These are phyloP conservation scores for Penicillium dipodomyicola DNA, from an alignment of 495 filamentous ascomycete species.

Conservation along the genomic window DNA sequence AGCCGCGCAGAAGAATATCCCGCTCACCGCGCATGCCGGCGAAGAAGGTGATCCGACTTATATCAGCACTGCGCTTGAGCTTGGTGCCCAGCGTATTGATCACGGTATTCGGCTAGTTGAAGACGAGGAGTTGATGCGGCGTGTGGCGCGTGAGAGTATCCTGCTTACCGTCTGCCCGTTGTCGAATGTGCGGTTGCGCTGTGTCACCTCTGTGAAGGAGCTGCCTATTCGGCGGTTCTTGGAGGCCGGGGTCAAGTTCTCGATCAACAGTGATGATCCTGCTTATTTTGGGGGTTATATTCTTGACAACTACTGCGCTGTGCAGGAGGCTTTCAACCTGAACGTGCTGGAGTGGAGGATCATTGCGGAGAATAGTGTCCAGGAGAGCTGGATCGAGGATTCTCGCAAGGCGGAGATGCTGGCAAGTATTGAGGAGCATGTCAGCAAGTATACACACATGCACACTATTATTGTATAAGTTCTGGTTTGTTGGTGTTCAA, in stretches of 20 bases:
- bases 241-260: constrained; percentile 63
- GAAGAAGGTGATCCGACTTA: constrained; percentile 71
- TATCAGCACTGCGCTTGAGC: constrained; percentile 61
- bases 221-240: constrained; percentile 65
- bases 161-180: constrained; percentile 71
- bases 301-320: constrained; percentile 70
- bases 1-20: constrained; percentile 51
- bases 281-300: constrained; percentile 81
- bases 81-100: constrained; percentile 63
- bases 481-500: neutral
- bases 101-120: constrained; percentile 68
- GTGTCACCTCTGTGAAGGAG: constrained; percentile 53
- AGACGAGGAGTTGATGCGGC: constrained; percentile 55
- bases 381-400: constrained; percentile 57
- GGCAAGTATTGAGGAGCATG: constrained; percentile 38
- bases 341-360: constrained; percentile 59
- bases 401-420: constrained; percentile 42
- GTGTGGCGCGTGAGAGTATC: constrained; percentile 53
- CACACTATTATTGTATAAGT: constrained; percentile 7
- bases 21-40: constrained; percentile 67
- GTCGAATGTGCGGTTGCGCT: constrained; percentile 66
- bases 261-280: constrained; percentile 74
- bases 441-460: constrained; percentile 26
- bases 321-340: constrained; percentile 68
- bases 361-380: constrained; percentile 60